Base-by-base conservation (phyloP, 257 asterid species). In the Leptodermis oblonga region DNA sequence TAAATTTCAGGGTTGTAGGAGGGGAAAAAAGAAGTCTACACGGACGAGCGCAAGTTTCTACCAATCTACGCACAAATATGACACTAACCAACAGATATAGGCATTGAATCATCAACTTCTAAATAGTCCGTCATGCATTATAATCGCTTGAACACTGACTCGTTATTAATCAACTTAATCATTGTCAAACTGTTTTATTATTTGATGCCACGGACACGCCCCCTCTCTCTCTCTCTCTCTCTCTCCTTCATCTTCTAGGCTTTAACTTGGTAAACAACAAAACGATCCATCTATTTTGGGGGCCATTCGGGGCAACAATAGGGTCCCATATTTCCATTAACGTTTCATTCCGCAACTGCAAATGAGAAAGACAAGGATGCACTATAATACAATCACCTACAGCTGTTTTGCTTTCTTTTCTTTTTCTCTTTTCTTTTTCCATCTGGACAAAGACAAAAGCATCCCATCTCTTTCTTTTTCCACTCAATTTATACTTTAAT, bases 371-470 rank as follows among this genome's bases (percentile, higher is more conserved):
- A 26, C 53, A 42, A 63, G 2, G 15, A 10, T 64, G 23, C 69
- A 25, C 69, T 64, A 64, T 25, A 64, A 25, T 64, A 41, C 69
- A 64, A 41, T 64, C 37, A 31, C 17, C 3, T 64, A 37, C 54
- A 64, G 69, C 69, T 64, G 69, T 64, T 64, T 42, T 64, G 33
- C n/a, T n/a, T n/a, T n/a, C n/a, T n/a, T 15, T 39, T 64, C 42
- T 62, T 37, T 62, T 39, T 62, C 30, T 43, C 5, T 43, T 5
- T 14, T 48, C 25, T n/a, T 42, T 51, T 51, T n/a, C 25, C 4
- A 46, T 42, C 54, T 15, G 1, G 23, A n/a, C 23, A 1, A 3
- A 13, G n/a, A 13, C 5, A 41, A 63, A 37, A 1, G 23, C 54
- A 18, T 48, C n/a, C 37, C 22, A 17, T 64, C 54, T 42, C 39